Percentiles rank a stretch among this genome's conserved stretches.
phyloP scores from a whole-genome alignment of 768 basidiomycete genomes.

The Phlegmacium glaucopus region DNA sequence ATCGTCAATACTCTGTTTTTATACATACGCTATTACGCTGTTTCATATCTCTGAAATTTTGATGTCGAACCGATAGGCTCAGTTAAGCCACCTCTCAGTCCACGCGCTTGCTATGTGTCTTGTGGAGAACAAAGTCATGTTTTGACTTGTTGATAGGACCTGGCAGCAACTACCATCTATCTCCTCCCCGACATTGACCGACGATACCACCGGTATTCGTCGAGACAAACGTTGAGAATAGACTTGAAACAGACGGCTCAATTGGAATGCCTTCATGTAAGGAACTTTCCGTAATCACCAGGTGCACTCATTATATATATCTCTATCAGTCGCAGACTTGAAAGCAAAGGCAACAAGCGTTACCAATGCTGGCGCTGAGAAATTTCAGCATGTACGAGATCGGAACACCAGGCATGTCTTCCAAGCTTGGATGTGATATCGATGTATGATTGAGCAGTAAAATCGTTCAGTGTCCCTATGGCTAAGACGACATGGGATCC shows the following conservation, averaged over 20 bases:
- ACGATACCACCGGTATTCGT: too few species aligned
- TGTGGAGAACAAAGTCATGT: too few species aligned
- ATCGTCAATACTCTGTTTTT: background rate
- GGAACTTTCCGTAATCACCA: constrained; percentile 1
- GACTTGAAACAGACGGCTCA: background rate
- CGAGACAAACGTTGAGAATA: too few species aligned
- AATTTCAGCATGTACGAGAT: constrained; percentile 53
- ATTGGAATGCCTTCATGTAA: constrained; percentile 11
- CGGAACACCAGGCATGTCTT: constrained; percentile 42
- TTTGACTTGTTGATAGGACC: too few species aligned
- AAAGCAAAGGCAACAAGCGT: constrained; percentile 62
- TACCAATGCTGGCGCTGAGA: constrained; percentile 53
- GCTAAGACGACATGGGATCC: constrained; percentile 66
- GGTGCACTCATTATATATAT: constrained; percentile 5
- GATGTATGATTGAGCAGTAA: background rate
- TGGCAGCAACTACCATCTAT: too few species aligned
- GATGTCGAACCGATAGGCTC: too few species aligned
- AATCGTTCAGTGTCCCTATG: constrained; percentile 44
- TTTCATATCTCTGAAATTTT: too few species aligned
- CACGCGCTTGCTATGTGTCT: too few species aligned
- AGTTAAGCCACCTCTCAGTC: too few species aligned
- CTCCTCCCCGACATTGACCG: too few species aligned
- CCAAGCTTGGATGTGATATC: background rate
- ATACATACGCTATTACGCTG: too few species aligned
- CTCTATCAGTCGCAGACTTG: constrained; percentile 53